Percentiles rank a stretch among this genome's conserved stretches.
These are phyloP conservation scores for Cavenderia fasciculata DNA, from an alignment of 78 protist species.

Conservation along the genomic window DNA sequence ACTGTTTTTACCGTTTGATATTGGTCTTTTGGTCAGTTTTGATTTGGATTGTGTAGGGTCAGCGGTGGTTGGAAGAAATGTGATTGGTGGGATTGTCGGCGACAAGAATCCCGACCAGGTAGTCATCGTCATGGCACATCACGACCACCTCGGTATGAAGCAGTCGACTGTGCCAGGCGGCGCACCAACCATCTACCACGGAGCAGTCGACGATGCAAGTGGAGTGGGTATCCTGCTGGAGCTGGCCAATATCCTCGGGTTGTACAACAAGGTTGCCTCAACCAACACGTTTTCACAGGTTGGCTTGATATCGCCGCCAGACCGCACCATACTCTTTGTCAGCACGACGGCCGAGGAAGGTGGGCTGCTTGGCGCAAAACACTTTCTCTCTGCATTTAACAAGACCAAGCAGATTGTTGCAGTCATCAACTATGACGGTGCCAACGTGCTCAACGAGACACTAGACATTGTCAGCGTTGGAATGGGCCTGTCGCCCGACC, in stretches of 20 bases:
- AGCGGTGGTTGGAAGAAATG: too few relatives aligned
- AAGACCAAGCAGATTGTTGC: neutral
- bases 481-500: neutral
- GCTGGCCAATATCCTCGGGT: neutral
- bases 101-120: neutral
- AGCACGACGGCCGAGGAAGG: constrained; percentile 18
- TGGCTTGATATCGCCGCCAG: neutral
- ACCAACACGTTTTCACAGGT: neutral
- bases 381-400: neutral
- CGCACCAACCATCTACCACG: constrained; percentile 1
- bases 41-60: too few relatives aligned
- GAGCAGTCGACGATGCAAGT: constrained; percentile 30
- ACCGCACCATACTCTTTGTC: constrained; percentile 11
- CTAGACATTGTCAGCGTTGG: neutral
- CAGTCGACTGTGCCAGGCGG: neutral
- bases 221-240: constrained; percentile 12
- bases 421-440: constrained; percentile 10
- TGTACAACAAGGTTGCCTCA: neutral
- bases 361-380: constrained; percentile 7
- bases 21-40: too few relatives aligned
- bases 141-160: constrained; percentile 42
- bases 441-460: neutral
- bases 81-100: neutral
- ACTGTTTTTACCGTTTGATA: too few relatives aligned
- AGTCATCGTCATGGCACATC: constrained; percentile 36